phyloP scores from a whole-genome alignment of 257 asterid species.

The Linaria vulgaris region DNA sequence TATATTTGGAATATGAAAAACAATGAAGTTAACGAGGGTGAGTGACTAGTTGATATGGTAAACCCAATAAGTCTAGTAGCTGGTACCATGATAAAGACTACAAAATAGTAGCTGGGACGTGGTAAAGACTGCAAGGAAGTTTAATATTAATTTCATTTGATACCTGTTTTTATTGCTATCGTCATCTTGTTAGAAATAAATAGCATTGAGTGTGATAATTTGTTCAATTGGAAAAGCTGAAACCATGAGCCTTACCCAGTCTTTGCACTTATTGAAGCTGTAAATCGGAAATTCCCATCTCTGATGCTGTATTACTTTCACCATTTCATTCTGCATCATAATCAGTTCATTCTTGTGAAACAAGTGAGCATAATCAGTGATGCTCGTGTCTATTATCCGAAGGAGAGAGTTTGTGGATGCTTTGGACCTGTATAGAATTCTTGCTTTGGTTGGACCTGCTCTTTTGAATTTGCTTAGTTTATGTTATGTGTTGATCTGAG shows the following conservation, averaged over 20 bases:
- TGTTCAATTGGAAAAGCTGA: background rate
- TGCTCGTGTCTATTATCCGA: background rate
- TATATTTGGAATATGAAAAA: conserved; percentile 5
- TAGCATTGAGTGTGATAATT: background rate
- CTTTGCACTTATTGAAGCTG: background rate
- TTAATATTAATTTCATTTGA: no score
- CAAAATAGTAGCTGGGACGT: background rate
- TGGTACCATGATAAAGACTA: conserved; percentile 12
- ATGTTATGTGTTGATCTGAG: background rate
- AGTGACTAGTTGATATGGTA: background rate
- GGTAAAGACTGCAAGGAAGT: no score
- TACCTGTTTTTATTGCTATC: background rate
- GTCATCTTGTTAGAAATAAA: background rate
- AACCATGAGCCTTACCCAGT: conserved; percentile 1
- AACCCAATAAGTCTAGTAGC: background rate
- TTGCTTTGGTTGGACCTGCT: conserved; percentile 10
- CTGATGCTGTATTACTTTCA: conserved; percentile 1
- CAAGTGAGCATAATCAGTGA: background rate
- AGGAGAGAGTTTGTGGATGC: background rate
- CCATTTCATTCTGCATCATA: background rate
- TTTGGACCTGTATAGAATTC: background rate
- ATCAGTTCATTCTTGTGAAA: background rate
- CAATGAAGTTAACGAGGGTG: background rate
- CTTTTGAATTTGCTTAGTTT: background rate
- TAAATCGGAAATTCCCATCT: background rate